These are phyloP conservation scores for Podospora didyma DNA, from an alignment of 495 filamentous ascomycete species.

Conservation along the genomic window DNA sequence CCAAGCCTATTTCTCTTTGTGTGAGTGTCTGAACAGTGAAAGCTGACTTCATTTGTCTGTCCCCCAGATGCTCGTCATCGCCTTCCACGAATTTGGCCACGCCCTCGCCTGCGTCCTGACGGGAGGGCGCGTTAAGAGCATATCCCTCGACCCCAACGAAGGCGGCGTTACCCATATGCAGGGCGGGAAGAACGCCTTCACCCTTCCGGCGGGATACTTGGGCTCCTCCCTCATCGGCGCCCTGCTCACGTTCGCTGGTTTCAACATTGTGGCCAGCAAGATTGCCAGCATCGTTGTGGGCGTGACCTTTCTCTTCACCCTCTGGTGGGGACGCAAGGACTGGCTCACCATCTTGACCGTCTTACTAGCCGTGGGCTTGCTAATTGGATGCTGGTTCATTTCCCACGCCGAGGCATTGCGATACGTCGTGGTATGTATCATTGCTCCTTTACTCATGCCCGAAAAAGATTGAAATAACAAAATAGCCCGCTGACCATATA, in stretches of 20 bases:
- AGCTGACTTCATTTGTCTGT: background rate
- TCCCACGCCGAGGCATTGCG: conserved; percentile 65
- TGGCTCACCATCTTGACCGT: conserved; percentile 73
- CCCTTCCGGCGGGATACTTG: conserved; percentile 72
- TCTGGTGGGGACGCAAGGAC: conserved; percentile 77
- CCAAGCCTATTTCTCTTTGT: conserved; percentile 6
- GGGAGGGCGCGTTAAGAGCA: conserved; percentile 69
- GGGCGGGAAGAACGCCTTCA: conserved; percentile 70
- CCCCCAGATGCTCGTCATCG: conserved; percentile 69
- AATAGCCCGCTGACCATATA: too few relatives aligned
- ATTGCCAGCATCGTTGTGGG: conserved; percentile 67
- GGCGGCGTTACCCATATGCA: conserved; percentile 74
- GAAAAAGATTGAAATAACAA: too few relatives aligned
- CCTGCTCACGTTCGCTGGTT: conserved; percentile 74
- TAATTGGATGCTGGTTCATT: conserved; percentile 79
- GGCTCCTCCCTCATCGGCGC: conserved; percentile 73
- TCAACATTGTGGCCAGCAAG: conserved; percentile 76
- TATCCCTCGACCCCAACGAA: conserved; percentile 56
- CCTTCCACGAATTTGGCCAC: conserved; percentile 81
- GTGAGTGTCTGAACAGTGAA: background rate
- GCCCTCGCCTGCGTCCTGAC: conserved; percentile 69
- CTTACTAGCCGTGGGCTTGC: conserved; percentile 61
- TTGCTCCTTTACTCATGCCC: too few relatives aligned
- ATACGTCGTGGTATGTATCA: conserved; percentile 54
- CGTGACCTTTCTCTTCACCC: conserved; percentile 68